phyloP scores from a whole-genome alignment of 805 yeast genomes.

The Candida pseudofarinosa region DNA sequence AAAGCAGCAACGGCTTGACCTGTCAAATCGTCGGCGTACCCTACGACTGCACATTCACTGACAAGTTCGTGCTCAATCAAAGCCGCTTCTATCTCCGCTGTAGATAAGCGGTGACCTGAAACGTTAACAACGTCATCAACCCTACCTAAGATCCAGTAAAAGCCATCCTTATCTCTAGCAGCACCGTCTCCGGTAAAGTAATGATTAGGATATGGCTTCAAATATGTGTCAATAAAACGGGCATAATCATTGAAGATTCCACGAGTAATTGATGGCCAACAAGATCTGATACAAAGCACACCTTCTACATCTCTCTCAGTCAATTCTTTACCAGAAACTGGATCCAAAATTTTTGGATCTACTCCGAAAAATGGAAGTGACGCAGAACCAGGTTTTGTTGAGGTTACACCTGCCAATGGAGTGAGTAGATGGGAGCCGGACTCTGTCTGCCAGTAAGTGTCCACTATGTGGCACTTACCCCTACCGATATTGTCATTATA shows the following conservation, averaged over 20 bases:
- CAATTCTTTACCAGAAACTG: constrained; percentile 82
- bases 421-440: constrained; percentile 94
- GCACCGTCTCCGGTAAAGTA: constrained; percentile 99
- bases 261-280: constrained; percentile 99
- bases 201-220: constrained; percentile 87
- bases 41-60: constrained; percentile 95
- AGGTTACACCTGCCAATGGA: constrained; percentile 90
- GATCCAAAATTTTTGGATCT: constrained; percentile 87
- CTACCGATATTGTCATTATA: constrained; percentile 90
- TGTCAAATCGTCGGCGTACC: constrained; percentile 89
- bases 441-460: constrained; percentile 99
- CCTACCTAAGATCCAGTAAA: constrained; percentile 96
- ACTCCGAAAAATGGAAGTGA: constrained; percentile 96
- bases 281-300: constrained; percentile 79
- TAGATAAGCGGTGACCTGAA: constrained; percentile 95
- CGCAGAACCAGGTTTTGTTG: constrained; percentile 97
- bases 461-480: constrained; percentile 83
- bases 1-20: constrained; percentile 98
- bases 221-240: constrained; percentile 85
- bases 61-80: constrained; percentile 74
- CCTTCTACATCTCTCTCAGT: constrained; percentile 92
- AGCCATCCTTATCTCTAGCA: constrained; percentile 94
- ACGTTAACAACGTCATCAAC: constrained; percentile 98
- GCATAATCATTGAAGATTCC: constrained; percentile 86
- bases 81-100: constrained; percentile 96